Conservation (phyloP, 768 basidiomycete species). For the Pleurotus platypus region DNA sequence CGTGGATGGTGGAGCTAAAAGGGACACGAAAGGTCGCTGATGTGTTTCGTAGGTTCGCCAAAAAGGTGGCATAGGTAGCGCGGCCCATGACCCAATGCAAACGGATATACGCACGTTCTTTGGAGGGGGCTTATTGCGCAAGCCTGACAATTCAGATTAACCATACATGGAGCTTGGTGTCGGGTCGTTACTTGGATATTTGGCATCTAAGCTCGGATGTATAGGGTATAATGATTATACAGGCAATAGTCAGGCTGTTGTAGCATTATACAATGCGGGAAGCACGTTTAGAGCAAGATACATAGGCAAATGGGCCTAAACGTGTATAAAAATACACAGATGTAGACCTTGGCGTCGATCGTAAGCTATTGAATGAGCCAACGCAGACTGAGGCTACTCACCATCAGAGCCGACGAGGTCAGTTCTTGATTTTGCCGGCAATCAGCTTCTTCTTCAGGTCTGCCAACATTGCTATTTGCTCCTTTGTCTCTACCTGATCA, state of each 20-base stretch:
- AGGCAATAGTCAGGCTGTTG: too few species aligned
- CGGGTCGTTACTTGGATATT: too few species aligned
- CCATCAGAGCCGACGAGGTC: neutral
- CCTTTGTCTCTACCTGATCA: neutral
- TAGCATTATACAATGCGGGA: too few species aligned
- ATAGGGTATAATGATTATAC: too few species aligned
- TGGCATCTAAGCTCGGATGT: too few species aligned
- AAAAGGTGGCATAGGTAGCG: slow-evolving; percentile 70
- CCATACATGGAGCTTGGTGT: too few species aligned
- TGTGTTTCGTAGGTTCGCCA: slow-evolving; percentile 43
- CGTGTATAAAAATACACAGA: too few species aligned
- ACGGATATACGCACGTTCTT: slow-evolving; percentile 76
- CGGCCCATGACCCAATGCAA: slow-evolving; percentile 72
- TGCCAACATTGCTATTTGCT: neutral
- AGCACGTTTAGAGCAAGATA: too few species aligned
- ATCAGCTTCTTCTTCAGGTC: neutral
- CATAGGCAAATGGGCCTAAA: too few species aligned
- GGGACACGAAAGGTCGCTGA: neutral
- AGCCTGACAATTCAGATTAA: neutral
- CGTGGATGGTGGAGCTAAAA: slow-evolving; percentile 19
- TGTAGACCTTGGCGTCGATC: too few species aligned
- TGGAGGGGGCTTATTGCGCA: slow-evolving; percentile 26
- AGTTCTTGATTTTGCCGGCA: neutral
- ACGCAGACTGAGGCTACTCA: too few species aligned
- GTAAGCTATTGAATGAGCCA: too few species aligned